Conservation (phyloP, 2,329 filamentous ascomycete species). For the Penicillium sp. region DNA sequence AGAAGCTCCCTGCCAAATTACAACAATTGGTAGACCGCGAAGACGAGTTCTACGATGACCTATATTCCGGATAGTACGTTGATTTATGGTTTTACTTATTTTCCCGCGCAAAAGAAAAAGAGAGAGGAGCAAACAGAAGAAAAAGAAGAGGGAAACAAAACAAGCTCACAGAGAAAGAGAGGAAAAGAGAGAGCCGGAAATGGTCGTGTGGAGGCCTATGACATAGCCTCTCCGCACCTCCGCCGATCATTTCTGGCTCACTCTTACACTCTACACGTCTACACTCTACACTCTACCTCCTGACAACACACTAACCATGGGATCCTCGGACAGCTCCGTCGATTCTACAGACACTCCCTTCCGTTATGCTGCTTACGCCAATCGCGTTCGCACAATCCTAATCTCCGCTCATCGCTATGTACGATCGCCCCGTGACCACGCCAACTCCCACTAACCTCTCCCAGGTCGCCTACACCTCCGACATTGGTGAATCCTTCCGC, state of each 20-base stretch:
- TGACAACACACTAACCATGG: slow-evolving; percentile 14
- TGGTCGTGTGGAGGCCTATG: slow-evolving; percentile 1
- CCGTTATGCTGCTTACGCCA: slow-evolving; percentile 91
- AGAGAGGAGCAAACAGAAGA: neutral
- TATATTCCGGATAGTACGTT: slow-evolving; percentile 77
- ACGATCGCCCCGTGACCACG: neutral
- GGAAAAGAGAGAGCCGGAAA: neutral
- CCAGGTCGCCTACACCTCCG: slow-evolving; percentile 81
- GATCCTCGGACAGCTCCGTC: slow-evolving; percentile 54
- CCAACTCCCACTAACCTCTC: neutral
- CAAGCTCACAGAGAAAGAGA: neutral
- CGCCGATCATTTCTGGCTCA: neutral
- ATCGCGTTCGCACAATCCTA: slow-evolving; percentile 81
- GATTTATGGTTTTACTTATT: neutral
- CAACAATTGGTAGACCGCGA: slow-evolving; percentile 62
- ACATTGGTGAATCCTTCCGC: slow-evolving; percentile 94
- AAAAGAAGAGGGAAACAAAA: neutral
- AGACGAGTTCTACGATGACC: slow-evolving; percentile 73
- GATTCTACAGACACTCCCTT: slow-evolving; percentile 83
- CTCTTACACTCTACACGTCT: no score
- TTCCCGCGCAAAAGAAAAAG: neutral
- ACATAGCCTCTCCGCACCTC: slow-evolving; percentile 8
- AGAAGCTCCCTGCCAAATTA: slow-evolving; percentile 55
- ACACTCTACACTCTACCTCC: neutral
- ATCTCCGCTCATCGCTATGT: slow-evolving; percentile 87